Conservation (phyloP, 83 land plant species). For the Larix sibirica region DNA sequence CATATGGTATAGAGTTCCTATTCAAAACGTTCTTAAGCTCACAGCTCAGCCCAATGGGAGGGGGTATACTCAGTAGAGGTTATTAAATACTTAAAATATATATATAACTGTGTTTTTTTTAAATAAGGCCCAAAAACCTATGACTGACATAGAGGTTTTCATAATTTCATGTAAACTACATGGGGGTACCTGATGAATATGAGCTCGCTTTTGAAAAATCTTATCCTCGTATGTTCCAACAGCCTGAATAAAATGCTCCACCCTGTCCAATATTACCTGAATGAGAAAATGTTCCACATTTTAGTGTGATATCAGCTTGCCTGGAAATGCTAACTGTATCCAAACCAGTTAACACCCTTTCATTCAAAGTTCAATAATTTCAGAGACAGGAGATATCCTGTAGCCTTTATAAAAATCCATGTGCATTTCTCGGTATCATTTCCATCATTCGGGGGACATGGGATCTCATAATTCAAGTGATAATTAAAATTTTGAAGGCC, state of each 20-base stretch:
- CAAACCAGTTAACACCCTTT: background rate
- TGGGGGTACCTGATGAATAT: slow-evolving; percentile 13
- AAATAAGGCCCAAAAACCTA: background rate
- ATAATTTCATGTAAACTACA: background rate
- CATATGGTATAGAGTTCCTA: background rate
- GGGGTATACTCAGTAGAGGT: no score
- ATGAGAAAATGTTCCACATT: background rate
- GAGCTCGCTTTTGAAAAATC: slow-evolving; percentile 47
- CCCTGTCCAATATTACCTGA: slow-evolving; percentile 28
- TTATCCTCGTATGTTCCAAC: slow-evolving; percentile 48
- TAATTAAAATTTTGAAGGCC: background rate
- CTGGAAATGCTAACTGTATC: background rate
- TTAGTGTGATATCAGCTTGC: background rate
- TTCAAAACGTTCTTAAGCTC: no score
- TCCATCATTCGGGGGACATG: no score
- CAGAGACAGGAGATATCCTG: background rate
- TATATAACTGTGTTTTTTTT: background rate
- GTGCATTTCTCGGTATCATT: no score
- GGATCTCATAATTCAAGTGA: background rate
- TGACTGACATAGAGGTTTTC: background rate
- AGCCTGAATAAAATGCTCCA: slow-evolving; percentile 40
- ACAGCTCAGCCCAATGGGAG: no score
- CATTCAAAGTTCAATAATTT: background rate
- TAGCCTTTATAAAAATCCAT: no score
- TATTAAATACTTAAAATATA: background rate